Conservation (phyloP, 1,284 basidiomycete species). For the Boletus semigastroideus region DNA sequence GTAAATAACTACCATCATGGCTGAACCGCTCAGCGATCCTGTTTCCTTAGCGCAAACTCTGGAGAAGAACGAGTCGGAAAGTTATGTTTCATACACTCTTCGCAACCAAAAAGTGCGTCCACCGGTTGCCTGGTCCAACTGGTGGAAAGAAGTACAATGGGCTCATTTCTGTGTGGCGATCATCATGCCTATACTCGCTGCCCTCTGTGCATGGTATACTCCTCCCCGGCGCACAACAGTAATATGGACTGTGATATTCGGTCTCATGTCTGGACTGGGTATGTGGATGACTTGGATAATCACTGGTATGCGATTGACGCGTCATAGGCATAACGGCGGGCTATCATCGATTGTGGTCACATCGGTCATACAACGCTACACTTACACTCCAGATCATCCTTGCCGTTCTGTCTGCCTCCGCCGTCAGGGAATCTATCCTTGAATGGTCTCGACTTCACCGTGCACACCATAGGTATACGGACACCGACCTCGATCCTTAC, state of each 20-base stretch:
- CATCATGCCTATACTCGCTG: constrained; percentile 17
- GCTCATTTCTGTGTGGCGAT: constrained; percentile 16
- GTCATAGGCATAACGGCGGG: constrained; percentile 60
- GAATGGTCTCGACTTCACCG: constrained; percentile 92
- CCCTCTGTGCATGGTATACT: not conserved
- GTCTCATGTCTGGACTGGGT: constrained; percentile 7
- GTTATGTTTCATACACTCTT: constrained; percentile 49
- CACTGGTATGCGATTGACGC: not conserved
- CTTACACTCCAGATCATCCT: constrained; percentile 75
- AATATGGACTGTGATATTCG: constrained; percentile 2
- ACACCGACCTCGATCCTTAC: constrained; percentile 91
- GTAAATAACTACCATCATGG: constrained; percentile 4
- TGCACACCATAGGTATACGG: constrained; percentile 89
- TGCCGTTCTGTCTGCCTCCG: constrained; percentile 74
- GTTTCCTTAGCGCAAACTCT: not conserved
- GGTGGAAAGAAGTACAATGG: constrained; percentile 33
- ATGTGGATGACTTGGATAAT: not conserved
- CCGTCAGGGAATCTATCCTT: constrained; percentile 84
- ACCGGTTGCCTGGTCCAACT: constrained; percentile 36
- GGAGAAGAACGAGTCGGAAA: constrained; percentile 33
- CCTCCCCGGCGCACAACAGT: not conserved
- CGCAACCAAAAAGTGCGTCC: constrained; percentile 49
- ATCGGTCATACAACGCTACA: constrained; percentile 83
- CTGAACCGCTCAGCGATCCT: not conserved
- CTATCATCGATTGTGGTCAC: constrained; percentile 90